Evolutionary conservation across 495 filamentous ascomycete genomes (phyloP), one percentile per base, ranked within the genome.

Genomic region (Friedmanniomyces endolithicus): DNA sequence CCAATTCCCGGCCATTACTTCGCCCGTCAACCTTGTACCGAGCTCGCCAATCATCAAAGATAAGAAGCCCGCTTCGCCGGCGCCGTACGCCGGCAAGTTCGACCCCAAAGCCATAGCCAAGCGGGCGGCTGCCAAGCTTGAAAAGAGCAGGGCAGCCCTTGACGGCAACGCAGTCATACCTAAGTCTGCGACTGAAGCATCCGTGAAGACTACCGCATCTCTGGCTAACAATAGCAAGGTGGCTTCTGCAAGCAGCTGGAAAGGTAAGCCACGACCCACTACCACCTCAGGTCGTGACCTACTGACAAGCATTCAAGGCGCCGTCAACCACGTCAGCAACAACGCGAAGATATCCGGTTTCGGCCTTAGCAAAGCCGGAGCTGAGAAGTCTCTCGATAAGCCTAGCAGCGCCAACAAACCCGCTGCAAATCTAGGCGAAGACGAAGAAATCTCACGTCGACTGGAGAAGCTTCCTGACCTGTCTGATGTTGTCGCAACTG

Each of bases 81-180:
- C 74, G 22, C 71, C 78, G 6, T 88, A 86, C 62, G 72, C 79
- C 27, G 86, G 87, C 52, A 95, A 94, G 66, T 95, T 94, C 59
- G 86, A 95, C 60, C 87, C 86, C 0, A 94, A 94, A 65, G 83
- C 84, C 0, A 90, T 92, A 52, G 85, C 79, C 0, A 89, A 86
- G 66, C 59, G 59, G 7, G 59, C 59, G 8, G 59, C 59, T n/a
- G 59, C 54, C 14, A 48, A 59, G 25, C 35, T 57, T 41, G 59
- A 53, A 35, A 52, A 52, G 37, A 20, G n/a, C 4, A 61, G 56
- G 24, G 54, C 48, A 23, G 58, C 52, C 2, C 50, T 61, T 27
- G 54, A 48, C 27, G 50, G 59, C 53, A 43, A 50, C 17, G 48
- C 56, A 27, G 49, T 51, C 46, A 61, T 61, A 16, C 59, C 59